Conservation (phyloP, 768 basidiomycete genomes). For the Paxillus involutus region DNA sequence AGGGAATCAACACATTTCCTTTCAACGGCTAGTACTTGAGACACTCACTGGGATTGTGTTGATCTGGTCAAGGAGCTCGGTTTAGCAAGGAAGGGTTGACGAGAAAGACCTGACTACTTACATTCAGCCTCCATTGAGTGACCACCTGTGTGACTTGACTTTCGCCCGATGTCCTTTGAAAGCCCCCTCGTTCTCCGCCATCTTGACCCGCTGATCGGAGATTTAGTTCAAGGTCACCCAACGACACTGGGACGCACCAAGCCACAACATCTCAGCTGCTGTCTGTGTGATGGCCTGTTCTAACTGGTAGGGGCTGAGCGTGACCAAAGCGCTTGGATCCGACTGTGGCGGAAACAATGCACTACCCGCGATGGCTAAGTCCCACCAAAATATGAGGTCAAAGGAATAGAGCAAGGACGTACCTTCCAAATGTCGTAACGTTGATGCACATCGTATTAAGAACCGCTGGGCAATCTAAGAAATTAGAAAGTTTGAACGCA, state of each 20-base stretch:
- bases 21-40: not conserved
- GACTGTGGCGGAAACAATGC: not conserved
- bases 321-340: not conserved
- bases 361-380: not conserved
- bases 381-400: not conserved
- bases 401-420: too few species aligned
- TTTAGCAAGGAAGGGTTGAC: not conserved
- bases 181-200: conserved; percentile 4
- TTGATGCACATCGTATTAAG: too few species aligned
- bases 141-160: conserved; percentile 6
- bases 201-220: conserved; percentile 6
- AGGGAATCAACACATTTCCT: not conserved
- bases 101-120: not conserved
- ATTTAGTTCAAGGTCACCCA: not conserved
- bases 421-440: too few species aligned
- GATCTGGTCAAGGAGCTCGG: not conserved
- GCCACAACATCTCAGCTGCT: conserved; percentile 10
- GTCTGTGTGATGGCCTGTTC: conserved; percentile 1
- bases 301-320: not conserved
- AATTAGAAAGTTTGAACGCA: not conserved
- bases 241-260: not conserved
- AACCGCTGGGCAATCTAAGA: too few species aligned
- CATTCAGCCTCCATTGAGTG: conserved; percentile 13
- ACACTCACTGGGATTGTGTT: conserved; percentile 13
- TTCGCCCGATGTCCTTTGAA: not conserved